These are phyloP conservation scores for Pseudopyrenochaeta lycopersici DNA, from an alignment of 2,329 filamentous ascomycete genomes.

Conservation along the genomic window DNA sequence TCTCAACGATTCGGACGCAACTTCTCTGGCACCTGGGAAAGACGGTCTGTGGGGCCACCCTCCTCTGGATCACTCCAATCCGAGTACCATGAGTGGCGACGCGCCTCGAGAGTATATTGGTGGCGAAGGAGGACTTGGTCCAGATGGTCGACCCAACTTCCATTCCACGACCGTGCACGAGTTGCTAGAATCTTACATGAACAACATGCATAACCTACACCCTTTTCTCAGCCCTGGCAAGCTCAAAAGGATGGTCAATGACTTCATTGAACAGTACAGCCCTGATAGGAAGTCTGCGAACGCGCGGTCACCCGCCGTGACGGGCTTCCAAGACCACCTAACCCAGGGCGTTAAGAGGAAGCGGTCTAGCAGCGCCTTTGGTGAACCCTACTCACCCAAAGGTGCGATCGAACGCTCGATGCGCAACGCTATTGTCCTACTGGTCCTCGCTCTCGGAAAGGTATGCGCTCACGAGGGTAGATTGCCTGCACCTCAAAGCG, in stretches of 20 bases:
- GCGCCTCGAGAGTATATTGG: constrained; percentile 45
- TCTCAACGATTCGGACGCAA: constrained; percentile 54
- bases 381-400: constrained; percentile 33
- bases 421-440: constrained; percentile 78
- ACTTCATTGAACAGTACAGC: constrained; percentile 49
- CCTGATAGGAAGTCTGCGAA: constrained; percentile 33
- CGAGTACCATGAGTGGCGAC: constrained; percentile 29
- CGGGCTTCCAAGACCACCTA: constrained; percentile 20
- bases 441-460: constrained; percentile 86
- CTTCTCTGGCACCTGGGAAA: constrained; percentile 52
- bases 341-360: constrained; percentile 47
- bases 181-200: constrained; percentile 65
- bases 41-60: constrained; percentile 60
- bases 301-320: constrained; percentile 33
- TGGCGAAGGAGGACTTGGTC: constrained; percentile 60
- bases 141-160: constrained; percentile 63
- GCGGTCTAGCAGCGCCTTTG: constrained; percentile 38
- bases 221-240: constrained; percentile 67
- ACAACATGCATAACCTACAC: constrained; percentile 70
- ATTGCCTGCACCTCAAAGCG: constrained; percentile 65
- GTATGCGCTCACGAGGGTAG: constrained; percentile 69
- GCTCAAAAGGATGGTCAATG: constrained; percentile 63
- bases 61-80: constrained; percentile 52
- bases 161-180: constrained; percentile 60
- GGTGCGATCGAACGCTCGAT: constrained; percentile 43